phyloP scores from a whole-genome alignment of 352 stramenopile genomes.

The Phytophthora aleatoria region DNA sequence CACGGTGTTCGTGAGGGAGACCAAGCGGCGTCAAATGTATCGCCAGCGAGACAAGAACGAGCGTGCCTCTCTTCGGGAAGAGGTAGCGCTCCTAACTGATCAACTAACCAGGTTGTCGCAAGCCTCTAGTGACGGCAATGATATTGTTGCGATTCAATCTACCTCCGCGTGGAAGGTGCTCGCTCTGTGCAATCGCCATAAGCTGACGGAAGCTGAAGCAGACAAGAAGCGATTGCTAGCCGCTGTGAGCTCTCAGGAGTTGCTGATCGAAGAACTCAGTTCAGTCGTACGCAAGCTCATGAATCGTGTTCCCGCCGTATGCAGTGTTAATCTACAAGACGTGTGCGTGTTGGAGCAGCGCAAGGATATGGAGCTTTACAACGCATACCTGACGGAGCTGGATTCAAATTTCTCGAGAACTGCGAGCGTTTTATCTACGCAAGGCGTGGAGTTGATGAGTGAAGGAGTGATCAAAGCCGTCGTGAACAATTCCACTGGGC shows the following conservation, averaged over 20 bases:
- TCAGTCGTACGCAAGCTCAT: no score
- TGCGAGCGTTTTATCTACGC: neutral
- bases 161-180: neutral
- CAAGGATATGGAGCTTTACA: neutral
- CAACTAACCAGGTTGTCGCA: neutral
- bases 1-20: neutral
- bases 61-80: neutral
- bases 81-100: neutral
- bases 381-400: neutral
- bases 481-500: neutral
- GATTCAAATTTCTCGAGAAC: neutral
- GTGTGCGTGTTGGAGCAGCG: neutral
- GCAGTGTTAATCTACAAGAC: neutral
- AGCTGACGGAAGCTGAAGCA: neutral
- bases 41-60: neutral
- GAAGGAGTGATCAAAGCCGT: neutral
- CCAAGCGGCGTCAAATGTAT: neutral
- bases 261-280: no score
- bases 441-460: neutral
- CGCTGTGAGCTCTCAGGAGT: neutral
- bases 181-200: neutral
- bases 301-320: neutral
- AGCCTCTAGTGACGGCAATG: neutral
- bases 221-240: neutral
- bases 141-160: neutral